Evolutionary conservation across 2,329 filamentous ascomycete genomes (phyloP).

Genomic region (Microsporum ferrugineum): DNA sequence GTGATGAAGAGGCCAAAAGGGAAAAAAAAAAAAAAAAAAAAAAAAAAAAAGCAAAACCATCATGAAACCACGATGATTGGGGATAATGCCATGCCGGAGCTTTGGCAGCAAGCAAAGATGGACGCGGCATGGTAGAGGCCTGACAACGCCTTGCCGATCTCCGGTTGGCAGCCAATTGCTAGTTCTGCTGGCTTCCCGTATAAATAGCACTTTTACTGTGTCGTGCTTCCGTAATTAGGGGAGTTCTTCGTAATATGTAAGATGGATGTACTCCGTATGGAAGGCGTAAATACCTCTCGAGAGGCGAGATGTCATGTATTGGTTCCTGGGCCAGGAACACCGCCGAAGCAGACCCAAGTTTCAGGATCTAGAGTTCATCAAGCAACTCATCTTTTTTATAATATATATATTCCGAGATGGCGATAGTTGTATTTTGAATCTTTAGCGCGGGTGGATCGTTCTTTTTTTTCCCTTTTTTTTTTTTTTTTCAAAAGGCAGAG

Average conservation of each 20-base stretch:
- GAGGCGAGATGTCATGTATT: neutral
- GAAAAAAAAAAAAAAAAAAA: neutral
- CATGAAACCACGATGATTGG: neutral
- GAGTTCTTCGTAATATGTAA: too few species aligned
- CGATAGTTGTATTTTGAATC: neutral
- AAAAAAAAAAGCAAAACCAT: neutral
- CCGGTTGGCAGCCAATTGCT: neutral
- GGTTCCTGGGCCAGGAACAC: neutral
- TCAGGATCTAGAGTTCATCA: neutral
- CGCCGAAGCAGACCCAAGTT: neutral
- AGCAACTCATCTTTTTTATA: neutral
- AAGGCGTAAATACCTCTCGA: neutral
- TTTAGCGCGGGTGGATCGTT: neutral
- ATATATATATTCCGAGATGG: neutral
- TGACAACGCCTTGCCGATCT: neutral
- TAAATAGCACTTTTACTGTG: neutral
- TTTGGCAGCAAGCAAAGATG: neutral
- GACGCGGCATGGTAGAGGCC: neutral
- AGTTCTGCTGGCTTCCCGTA: neutral
- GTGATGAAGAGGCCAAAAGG: neutral
- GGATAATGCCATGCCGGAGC: neutral
- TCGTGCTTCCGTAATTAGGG: neutral
- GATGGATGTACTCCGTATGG: neutral
- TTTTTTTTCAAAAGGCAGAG: neutral
- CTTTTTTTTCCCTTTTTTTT: neutral